Conservation (phyloP, 768 basidiomycete species). For the Lactarius hengduanensis region DNA sequence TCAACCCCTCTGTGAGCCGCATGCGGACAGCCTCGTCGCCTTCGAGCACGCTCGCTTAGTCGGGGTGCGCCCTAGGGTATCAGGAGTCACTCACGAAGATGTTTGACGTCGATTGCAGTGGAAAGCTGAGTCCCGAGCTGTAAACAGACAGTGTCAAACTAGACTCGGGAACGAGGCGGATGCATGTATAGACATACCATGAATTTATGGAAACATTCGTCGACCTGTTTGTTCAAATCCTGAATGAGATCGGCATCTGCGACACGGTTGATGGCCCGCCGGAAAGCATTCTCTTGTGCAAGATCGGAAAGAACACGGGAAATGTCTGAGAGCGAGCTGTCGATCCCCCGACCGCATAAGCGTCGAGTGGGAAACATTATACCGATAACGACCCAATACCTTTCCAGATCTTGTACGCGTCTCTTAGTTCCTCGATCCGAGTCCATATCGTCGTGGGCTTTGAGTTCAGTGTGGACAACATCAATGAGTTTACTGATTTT, state of each 20-base stretch:
- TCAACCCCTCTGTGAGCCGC: conserved; percentile 15
- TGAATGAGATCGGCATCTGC: conserved; percentile 16
- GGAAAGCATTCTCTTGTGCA: conserved; percentile 22
- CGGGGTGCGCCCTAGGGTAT: background rate
- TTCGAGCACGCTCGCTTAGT: background rate
- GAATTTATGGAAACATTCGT: conserved; percentile 11
- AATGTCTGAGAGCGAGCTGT: conserved; percentile 17
- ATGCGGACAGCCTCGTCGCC: conserved; percentile 18
- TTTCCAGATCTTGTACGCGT: conserved; percentile 18
- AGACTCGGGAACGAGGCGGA: background rate
- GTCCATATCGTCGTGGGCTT: conserved; percentile 10
- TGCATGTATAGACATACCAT: conserved; percentile 5
- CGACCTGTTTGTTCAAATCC: conserved; percentile 17
- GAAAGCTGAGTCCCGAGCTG: conserved; percentile 24
- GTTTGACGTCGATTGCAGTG: conserved; percentile 17
- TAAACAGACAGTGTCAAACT: too few relatives aligned
- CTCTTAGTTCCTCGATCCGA: conserved; percentile 7
- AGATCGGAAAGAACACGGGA: conserved; percentile 18
- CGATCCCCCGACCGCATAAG: background rate
- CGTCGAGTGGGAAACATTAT: background rate
- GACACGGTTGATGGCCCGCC: conserved; percentile 22
- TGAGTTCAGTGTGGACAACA: conserved; percentile 16
- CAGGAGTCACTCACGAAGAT: conserved; percentile 15
- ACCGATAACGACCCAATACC: background rate
- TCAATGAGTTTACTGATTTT: conserved; percentile 21